Percentiles rank a stretch among this genome's conserved stretches.
Conservation (phyloP, 139 green algal genomes). For the Chlamydomonas applanata region DNA sequence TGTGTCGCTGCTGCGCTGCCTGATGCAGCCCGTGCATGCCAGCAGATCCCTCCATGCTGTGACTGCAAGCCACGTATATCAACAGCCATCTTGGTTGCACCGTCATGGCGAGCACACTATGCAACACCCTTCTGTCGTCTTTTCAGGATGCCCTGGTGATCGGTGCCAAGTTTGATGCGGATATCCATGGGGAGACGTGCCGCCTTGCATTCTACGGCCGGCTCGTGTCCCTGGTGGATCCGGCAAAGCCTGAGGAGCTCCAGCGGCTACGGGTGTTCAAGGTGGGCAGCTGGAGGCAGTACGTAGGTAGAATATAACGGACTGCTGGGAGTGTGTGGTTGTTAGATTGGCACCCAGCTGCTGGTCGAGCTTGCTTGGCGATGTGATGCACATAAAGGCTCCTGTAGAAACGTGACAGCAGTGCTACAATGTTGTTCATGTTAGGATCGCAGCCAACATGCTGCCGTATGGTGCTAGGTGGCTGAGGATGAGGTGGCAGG, state of each 20-base stretch:
- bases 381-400: no score
- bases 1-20: no score
- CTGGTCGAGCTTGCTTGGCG: no score
- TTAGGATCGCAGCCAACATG: no score
- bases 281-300: conserved; percentile 64
- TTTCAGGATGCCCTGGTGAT: conserved; percentile 78
- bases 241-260: conserved; percentile 35
- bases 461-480: no score
- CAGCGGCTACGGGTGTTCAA: conserved; percentile 74
- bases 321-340: no score
- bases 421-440: no score
- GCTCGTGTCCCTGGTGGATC: conserved; percentile 51
- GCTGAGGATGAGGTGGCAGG: no score
- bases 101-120: no score
- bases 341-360: background rate
- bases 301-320: conserved; percentile 5
- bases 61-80: background rate
- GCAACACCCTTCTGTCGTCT: background rate
- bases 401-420: no score
- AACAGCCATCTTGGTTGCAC: no score
- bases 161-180: conserved; percentile 81
- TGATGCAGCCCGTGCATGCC: background rate
- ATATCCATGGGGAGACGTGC: conserved; percentile 69
- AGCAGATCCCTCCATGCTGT: background rate
- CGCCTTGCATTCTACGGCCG: conserved; percentile 88